phyloP scores from a whole-genome alignment of 192 early-diverging fungal species.

The Coemansia sp. region DNA sequence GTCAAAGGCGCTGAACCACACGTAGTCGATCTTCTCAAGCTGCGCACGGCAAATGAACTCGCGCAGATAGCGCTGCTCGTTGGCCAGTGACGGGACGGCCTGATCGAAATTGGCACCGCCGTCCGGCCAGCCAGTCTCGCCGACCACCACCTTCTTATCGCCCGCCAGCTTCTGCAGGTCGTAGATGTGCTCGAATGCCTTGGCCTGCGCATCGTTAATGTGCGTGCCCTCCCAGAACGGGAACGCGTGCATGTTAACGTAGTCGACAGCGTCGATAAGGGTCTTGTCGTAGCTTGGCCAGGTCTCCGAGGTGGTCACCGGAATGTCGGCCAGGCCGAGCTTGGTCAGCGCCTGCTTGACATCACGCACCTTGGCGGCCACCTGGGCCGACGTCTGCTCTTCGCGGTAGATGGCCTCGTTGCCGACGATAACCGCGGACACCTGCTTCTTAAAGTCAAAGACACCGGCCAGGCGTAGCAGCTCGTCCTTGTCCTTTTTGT shows the following conservation, averaged over 20 bases:
- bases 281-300: constrained; percentile 50
- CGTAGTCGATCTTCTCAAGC: constrained; percentile 53
- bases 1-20: constrained; percentile 67
- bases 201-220: constrained; percentile 48
- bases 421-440: constrained; percentile 57
- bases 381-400: constrained; percentile 42
- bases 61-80: constrained; percentile 59
- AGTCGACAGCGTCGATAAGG: constrained; percentile 55
- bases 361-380: constrained; percentile 50
- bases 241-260: constrained; percentile 62
- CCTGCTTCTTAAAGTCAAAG: constrained; percentile 48
- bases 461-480: constrained; percentile 38
- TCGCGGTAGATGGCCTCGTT: constrained; percentile 62
- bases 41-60: constrained; percentile 62
- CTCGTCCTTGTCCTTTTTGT: constrained; percentile 37
- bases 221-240: constrained; percentile 62
- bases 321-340: constrained; percentile 33
- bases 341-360: constrained; percentile 43
- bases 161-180: constrained; percentile 47
- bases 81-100: constrained; percentile 55
- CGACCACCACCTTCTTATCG: constrained; percentile 54
- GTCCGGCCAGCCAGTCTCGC: constrained; percentile 71
- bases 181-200: constrained; percentile 54
- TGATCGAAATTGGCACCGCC: constrained; percentile 40
- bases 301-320: constrained; percentile 41